A percentile compares a stretch with the other conserved stretches of the same genome.
phyloP scores from a whole-genome alignment of 2,329 filamentous ascomycete genomes.

The Botrytis squamosa region DNA sequence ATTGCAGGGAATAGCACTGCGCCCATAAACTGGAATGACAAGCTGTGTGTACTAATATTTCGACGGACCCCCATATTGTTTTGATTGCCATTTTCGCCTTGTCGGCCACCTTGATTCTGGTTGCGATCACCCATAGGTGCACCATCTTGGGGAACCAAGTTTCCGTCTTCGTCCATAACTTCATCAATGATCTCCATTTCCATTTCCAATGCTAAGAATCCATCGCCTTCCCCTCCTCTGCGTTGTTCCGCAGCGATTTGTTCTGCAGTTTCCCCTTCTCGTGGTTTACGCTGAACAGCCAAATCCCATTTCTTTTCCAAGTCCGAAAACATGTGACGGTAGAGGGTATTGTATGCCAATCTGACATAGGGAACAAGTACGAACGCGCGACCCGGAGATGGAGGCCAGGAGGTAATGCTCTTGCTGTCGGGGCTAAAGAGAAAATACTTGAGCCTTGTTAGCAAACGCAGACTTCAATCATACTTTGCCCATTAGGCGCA shows the following conservation, averaged over 20 bases:
- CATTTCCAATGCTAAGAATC: constrained; percentile 30
- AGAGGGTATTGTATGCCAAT: constrained; percentile 61
- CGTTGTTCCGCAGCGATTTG: constrained; percentile 39
- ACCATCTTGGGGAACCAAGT: background rate
- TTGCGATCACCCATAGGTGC: background rate
- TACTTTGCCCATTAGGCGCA: background rate
- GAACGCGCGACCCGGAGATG: constrained; percentile 63
- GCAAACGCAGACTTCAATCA: background rate
- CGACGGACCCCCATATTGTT: constrained; percentile 31
- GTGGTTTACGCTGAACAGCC: constrained; percentile 37
- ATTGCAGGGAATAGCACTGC: constrained; percentile 80
- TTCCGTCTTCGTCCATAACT: constrained; percentile 19
- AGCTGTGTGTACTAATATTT: constrained; percentile 49
- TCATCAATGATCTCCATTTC: constrained; percentile 29
- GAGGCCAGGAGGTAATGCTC: constrained; percentile 44
- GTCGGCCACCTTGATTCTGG: background rate
- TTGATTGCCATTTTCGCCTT: background rate
- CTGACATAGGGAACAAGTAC: constrained; percentile 65
- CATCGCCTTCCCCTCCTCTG: constrained; percentile 38
- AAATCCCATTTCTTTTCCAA: constrained; percentile 38
- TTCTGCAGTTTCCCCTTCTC: constrained; percentile 39
- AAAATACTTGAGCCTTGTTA: constrained; percentile 35
- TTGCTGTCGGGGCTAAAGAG: constrained; percentile 27
- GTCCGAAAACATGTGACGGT: constrained; percentile 40
- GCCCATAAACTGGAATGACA: constrained; percentile 62